These are phyloP conservation scores for Pseudomonodictys pantanalensis DNA, from an alignment of 495 filamentous ascomycete species.

Conservation along the genomic window DNA sequence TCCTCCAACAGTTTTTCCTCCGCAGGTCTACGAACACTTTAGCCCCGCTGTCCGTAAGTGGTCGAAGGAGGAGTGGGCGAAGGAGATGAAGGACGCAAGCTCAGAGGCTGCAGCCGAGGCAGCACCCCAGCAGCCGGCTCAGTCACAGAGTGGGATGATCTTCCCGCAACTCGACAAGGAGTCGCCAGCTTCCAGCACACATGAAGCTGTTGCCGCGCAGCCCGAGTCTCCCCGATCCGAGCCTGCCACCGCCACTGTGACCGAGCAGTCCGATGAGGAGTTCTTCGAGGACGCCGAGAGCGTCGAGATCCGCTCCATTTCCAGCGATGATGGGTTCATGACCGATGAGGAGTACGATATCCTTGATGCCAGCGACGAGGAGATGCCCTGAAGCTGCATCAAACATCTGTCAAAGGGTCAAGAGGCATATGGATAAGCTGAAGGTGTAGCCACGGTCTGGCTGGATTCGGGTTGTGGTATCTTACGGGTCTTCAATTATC, in stretches of 20 bases:
- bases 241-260: constrained; percentile 13
- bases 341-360: constrained; percentile 98
- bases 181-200: constrained; percentile 75
- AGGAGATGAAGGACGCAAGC: no score
- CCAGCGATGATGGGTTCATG: constrained; percentile 70
- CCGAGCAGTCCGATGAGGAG: constrained; percentile 14
- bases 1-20: no score
- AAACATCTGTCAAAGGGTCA: no score
- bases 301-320: constrained; percentile 43
- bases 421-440: no score
- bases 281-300: constrained; percentile 41
- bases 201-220: constrained; percentile 50
- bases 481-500: not conserved
- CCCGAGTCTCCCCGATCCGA: constrained; percentile 21
- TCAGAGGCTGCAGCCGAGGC: constrained; percentile 25
- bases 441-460: no score
- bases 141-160: constrained; percentile 68
- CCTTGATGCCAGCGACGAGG: constrained; percentile 91
- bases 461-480: no score
- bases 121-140: constrained; percentile 22
- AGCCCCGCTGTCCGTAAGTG: no score
- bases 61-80: no score
- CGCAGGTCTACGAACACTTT: no score
- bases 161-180: constrained; percentile 97
- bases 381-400: no score